These are phyloP conservation scores for Phytophthora nicotianae DNA, from an alignment of 352 stramenopile species.

Conservation along the genomic window DNA sequence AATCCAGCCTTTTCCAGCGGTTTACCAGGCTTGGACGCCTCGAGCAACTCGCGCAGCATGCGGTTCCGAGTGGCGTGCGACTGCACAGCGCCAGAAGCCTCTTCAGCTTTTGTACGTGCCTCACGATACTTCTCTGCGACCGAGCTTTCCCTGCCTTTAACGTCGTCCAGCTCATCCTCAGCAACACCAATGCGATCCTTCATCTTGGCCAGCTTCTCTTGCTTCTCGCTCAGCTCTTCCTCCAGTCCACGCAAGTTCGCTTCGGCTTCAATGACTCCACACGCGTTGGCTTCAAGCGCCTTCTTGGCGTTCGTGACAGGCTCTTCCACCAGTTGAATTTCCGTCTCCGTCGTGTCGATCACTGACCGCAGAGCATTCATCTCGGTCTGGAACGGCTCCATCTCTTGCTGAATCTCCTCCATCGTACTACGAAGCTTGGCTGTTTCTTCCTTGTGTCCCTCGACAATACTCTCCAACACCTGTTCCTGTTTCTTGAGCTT, in stretches of 20 bases:
- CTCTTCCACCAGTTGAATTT: slow-evolving; percentile 81
- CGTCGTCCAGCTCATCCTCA: slow-evolving; percentile 77
- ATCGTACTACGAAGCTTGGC: slow-evolving; percentile 72
- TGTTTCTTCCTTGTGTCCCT: slow-evolving; percentile 81
- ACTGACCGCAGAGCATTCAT: slow-evolving; percentile 76
- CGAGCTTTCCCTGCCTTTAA: slow-evolving; percentile 53
- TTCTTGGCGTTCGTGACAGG: slow-evolving; percentile 80
- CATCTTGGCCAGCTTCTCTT: slow-evolving; percentile 66
- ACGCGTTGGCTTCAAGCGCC: slow-evolving; percentile 69
- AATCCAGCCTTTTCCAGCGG: slow-evolving; percentile 93
- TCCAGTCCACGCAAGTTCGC: slow-evolving; percentile 61
- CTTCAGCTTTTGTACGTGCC: slow-evolving; percentile 79
- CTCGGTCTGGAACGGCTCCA: slow-evolving; percentile 73
- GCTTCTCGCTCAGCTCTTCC: slow-evolving; percentile 65
- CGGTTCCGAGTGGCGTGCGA: slow-evolving; percentile 73
- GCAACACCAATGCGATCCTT: slow-evolving; percentile 78
- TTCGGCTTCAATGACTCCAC: slow-evolving; percentile 60
- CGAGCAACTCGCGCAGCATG: slow-evolving; percentile 91
- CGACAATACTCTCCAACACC: slow-evolving; percentile 86
- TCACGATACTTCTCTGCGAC: slow-evolving; percentile 65
- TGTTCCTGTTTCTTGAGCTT: slow-evolving; percentile 87
- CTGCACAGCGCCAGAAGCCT: slow-evolving; percentile 66
- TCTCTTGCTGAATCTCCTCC: slow-evolving; percentile 79
- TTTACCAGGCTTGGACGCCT: slow-evolving; percentile 90
- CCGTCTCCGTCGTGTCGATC: slow-evolving; percentile 82